phyloP scores from a whole-genome alignment of 768 basidiomycete genomes.

The Leccinum truebloodii region DNA sequence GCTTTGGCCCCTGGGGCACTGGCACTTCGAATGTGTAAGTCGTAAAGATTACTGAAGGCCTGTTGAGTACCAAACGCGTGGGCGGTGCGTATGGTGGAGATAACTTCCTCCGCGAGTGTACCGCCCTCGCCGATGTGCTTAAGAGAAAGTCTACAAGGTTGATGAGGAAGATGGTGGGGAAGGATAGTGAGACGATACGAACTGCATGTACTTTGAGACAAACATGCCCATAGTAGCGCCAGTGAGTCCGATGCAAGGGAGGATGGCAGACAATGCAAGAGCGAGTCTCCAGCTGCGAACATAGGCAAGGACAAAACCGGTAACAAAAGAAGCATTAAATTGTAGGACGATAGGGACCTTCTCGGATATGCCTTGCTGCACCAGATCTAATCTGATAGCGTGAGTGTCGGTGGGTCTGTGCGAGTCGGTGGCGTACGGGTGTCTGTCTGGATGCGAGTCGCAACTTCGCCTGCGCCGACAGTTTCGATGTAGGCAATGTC shows the following conservation, averaged over 20 bases:
- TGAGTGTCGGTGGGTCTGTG: not conserved
- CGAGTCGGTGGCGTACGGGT: slow-evolving; percentile 57
- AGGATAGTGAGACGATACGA: slow-evolving; percentile 29
- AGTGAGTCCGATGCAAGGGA: slow-evolving; percentile 79
- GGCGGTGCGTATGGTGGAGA: slow-evolving; percentile 86
- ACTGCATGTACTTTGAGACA: slow-evolving; percentile 68
- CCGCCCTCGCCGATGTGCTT: slow-evolving; percentile 81
- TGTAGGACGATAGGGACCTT: slow-evolving; percentile 73
- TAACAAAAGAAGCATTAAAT: slow-evolving; percentile 69
- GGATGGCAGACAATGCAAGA: slow-evolving; percentile 75
- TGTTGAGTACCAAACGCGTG: slow-evolving; percentile 88
- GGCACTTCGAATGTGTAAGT: slow-evolving; percentile 56
- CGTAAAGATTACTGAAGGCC: slow-evolving; percentile 64
- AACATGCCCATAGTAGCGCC: slow-evolving; percentile 74
- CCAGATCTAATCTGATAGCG: slow-evolving; percentile 54
- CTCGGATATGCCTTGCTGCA: slow-evolving; percentile 90
- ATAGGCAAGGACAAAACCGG: slow-evolving; percentile 79
- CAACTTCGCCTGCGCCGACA: slow-evolving; percentile 90
- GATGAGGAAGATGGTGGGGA: slow-evolving; percentile 3
- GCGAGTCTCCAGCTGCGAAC: slow-evolving; percentile 77
- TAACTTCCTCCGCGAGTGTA: slow-evolving; percentile 88
- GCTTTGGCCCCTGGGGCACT: slow-evolving; percentile 55
- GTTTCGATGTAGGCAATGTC: slow-evolving; percentile 89
- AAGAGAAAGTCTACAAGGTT: slow-evolving; percentile 54
- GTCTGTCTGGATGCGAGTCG: slow-evolving; percentile 90